phyloP scores from a whole-genome alignment of 2,329 filamentous ascomycete species.

The Sporothrix mexicana region DNA sequence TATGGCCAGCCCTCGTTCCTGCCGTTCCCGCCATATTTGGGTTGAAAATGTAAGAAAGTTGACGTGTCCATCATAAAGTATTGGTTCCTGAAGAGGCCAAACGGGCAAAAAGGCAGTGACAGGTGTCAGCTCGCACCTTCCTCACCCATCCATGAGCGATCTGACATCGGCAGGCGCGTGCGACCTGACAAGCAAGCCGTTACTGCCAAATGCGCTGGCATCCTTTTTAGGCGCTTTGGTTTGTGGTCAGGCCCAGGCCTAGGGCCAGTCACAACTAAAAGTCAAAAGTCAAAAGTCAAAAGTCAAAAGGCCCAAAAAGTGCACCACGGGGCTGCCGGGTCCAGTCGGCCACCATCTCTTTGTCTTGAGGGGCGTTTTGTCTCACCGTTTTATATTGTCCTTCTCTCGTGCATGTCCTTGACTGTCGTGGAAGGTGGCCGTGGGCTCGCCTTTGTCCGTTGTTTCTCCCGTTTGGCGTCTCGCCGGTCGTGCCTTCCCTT shows the following conservation, averaged over 20 bases:
- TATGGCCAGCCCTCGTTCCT: background rate
- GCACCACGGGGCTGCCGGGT: conserved; percentile 18
- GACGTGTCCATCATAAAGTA: background rate
- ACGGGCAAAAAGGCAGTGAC: background rate
- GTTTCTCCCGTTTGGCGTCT: conserved; percentile 13
- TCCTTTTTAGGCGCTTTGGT: background rate
- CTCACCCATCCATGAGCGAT: background rate
- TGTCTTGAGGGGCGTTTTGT: conserved; percentile 4
- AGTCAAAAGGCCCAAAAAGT: background rate
- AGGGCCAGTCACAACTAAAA: background rate
- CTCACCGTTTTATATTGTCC: conserved; percentile 3
- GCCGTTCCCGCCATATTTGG: conserved; percentile 12
- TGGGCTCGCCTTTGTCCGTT: background rate
- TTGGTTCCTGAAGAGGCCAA: background rate
- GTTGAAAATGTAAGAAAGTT: background rate
- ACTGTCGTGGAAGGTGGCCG: background rate
- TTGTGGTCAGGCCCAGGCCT: background rate
- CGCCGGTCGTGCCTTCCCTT: conserved; percentile 2
- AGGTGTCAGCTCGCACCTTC: background rate
- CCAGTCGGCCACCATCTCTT: conserved; percentile 2
- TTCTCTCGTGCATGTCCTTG: background rate
- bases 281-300: background rate
- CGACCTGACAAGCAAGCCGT: conserved; percentile 5
- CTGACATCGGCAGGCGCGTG: conserved; percentile 26
- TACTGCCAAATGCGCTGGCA: conserved; percentile 16